Conservation (phyloP, 169 alveolate species). For the Eimeria necatrix region DNA sequence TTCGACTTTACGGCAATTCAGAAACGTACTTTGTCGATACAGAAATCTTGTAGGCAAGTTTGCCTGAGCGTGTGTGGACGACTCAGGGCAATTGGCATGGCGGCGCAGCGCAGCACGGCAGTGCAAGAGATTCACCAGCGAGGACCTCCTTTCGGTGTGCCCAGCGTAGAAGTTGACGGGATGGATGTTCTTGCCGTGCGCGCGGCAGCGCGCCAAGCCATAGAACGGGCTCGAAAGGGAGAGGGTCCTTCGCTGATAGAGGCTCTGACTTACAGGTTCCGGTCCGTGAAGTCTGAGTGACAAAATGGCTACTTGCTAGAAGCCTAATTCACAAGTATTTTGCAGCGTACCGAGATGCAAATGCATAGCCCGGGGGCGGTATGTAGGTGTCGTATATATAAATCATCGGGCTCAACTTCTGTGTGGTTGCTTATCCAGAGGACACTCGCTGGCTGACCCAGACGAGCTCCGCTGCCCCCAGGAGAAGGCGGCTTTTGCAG, state of each 20-base stretch:
- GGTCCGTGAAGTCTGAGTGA: conserved; percentile 44
- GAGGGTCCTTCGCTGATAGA: conserved; percentile 87
- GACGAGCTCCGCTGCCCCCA: conserved; percentile 85
- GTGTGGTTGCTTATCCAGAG: conserved; percentile 67
- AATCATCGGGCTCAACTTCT: too few species aligned
- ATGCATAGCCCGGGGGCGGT: too few species aligned
- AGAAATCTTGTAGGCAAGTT: too few species aligned
- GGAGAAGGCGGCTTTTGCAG: conserved; percentile 86
- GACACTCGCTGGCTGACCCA: conserved; percentile 89
- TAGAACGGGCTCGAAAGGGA: conserved; percentile 84
- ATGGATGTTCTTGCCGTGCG: conserved; percentile 86
- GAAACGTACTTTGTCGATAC: too few species aligned
- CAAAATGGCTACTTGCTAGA: neutral
- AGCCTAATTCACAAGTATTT: neutral
- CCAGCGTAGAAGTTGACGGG: conserved; percentile 86
- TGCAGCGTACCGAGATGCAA: too few species aligned
- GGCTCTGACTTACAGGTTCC: conserved; percentile 86
- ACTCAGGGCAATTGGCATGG: conserved; percentile 88
- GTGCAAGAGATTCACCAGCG: conserved; percentile 81
- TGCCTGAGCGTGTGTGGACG: too few species aligned
- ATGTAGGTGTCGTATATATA: too few species aligned
- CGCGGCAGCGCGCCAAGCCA: conserved; percentile 84
- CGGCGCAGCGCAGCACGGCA: conserved; percentile 85
- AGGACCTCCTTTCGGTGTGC: conserved; percentile 85
- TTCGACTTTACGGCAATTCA: too few species aligned